These are phyloP conservation scores for Leptomonas seymouri DNA, from an alignment of 208 protist species.

Conservation along the genomic window DNA sequence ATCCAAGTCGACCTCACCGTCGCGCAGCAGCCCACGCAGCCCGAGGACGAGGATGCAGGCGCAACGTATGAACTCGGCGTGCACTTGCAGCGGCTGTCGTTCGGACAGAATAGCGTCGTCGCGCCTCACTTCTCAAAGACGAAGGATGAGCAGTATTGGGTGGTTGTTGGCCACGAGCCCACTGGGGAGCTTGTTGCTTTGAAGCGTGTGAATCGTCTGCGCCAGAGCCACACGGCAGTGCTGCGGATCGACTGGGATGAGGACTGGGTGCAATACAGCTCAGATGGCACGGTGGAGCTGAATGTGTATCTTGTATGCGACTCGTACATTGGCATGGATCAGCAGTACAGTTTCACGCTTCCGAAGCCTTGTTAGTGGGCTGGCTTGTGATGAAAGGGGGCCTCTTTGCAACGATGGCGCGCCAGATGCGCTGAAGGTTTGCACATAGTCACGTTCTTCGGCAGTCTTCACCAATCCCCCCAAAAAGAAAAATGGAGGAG, in stretches of 20 bases:
- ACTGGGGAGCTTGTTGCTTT: conserved; percentile 93
- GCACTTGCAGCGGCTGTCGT: conserved; percentile 70
- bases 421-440: conserved; percentile 1
- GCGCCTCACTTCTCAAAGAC: conserved; percentile 90
- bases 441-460: too few relatives aligned
- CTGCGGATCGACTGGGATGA: conserved; percentile 91
- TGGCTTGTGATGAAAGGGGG: neutral
- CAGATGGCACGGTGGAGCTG: conserved; percentile 48
- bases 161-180: conserved; percentile 80
- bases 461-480: too few relatives aligned
- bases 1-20: conserved; percentile 76
- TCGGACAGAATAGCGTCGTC: conserved; percentile 54
- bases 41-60: conserved; percentile 38
- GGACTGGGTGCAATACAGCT: conserved; percentile 55
- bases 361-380: conserved; percentile 30
- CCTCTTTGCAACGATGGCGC: neutral
- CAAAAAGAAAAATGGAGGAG: too few relatives aligned
- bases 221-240: conserved; percentile 44
- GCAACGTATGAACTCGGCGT: conserved; percentile 57
- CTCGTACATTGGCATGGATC: conserved; percentile 92
- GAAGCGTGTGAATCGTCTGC: conserved; percentile 87
- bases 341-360: conserved; percentile 81
- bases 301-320: conserved; percentile 90
- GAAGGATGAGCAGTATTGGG: conserved; percentile 94
- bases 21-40: conserved; percentile 26